Percentiles rank a stretch among this genome's conserved stretches.
phyloP scores from a whole-genome alignment of 768 basidiomycete species.

The Rhizopogon roseolus region DNA sequence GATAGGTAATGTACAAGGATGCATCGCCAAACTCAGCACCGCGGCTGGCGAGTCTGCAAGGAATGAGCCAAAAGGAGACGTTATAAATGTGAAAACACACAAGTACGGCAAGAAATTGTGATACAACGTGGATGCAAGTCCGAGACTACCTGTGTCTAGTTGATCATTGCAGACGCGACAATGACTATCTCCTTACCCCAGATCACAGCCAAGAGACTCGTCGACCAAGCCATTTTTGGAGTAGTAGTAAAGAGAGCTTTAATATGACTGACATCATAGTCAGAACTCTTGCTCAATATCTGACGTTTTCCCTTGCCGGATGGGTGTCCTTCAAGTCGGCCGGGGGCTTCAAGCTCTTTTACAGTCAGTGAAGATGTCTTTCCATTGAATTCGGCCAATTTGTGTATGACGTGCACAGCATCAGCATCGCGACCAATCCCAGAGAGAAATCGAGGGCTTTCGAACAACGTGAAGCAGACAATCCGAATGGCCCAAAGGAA shows the following conservation, averaged over 20 bases:
- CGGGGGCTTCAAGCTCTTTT: conserved; percentile 37
- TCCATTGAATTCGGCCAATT: conserved; percentile 48
- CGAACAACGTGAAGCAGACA: conserved; percentile 47
- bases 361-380: conserved; percentile 36
- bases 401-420: conserved; percentile 43
- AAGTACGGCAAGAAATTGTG: conserved; percentile 49
- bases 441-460: conserved; percentile 55
- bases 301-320: conserved; percentile 10
- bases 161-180: not conserved
- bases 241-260: conserved; percentile 56
- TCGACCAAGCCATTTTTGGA: conserved; percentile 59
- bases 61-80: not conserved
- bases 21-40: conserved; percentile 69
- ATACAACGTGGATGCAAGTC: conserved; percentile 68
- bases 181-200: conserved; percentile 35
- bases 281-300: conserved; percentile 37
- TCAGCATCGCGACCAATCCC: conserved; percentile 49
- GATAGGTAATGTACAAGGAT: conserved; percentile 65
- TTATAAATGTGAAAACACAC: conserved; percentile 25
- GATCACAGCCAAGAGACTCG: conserved; percentile 47
- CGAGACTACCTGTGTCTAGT: conserved; percentile 54
- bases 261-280: conserved; percentile 40
- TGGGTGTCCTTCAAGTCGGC: conserved; percentile 10
- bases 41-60: conserved; percentile 49
- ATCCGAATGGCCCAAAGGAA: conserved; percentile 49